These are phyloP conservation scores for Hura crepitans DNA, from an alignment of 441 rosid species.

Conservation along the genomic window DNA sequence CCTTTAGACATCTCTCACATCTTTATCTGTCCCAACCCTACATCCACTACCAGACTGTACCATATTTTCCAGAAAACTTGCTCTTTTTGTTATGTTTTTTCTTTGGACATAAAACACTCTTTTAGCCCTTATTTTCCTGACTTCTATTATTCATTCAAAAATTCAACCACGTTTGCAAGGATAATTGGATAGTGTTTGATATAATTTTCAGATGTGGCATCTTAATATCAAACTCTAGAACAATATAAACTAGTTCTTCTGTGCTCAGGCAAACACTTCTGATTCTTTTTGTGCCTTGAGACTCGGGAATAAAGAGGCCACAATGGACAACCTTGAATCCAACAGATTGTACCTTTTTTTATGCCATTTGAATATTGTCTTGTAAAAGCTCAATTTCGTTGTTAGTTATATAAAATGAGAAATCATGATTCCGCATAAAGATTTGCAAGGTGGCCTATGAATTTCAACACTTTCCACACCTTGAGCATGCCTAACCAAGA, in stretches of 20 bases:
- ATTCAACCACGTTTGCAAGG: not conserved
- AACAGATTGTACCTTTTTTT: not conserved
- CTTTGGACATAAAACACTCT: not conserved
- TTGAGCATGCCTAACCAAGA: not conserved
- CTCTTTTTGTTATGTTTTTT: not conserved
- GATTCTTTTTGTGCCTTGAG: not conserved
- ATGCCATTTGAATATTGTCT: not conserved
- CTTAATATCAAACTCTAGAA: not conserved
- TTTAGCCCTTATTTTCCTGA: not conserved
- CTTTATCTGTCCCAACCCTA: not conserved
- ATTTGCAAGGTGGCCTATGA: not conserved
- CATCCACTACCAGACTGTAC: not conserved
- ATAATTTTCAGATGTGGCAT: not conserved
- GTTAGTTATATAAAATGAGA: not conserved
- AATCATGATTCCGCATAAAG: not conserved
- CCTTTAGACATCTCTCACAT: not conserved
- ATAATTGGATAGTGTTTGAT: not conserved
- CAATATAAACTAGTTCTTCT: not conserved
- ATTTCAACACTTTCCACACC: slow-evolving; percentile 8
- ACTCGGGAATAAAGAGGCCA: not conserved
- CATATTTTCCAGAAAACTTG: not conserved
- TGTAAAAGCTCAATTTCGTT: not conserved
- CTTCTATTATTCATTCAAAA: not conserved
- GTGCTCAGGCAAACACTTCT: not conserved
- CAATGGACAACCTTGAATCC: not conserved